Evolutionary conservation across 2,329 filamentous ascomycete genomes (phyloP).

Genomic region (Trichoderma harzianum): DNA sequence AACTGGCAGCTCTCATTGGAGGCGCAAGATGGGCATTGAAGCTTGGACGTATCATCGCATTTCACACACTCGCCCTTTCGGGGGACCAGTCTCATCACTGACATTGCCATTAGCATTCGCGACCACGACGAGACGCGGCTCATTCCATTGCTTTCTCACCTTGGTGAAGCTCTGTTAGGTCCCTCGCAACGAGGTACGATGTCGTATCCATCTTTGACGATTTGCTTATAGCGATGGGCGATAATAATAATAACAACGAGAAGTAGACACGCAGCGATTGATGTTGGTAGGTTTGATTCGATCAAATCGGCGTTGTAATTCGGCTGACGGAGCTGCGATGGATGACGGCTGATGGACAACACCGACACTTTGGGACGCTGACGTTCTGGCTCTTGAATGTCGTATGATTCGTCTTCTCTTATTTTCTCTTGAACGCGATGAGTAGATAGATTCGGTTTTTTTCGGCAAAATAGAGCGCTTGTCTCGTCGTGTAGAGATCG

Average conservation of each 20-base stretch:
- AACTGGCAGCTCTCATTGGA: conserved; percentile 43
- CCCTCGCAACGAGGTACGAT: conserved; percentile 22
- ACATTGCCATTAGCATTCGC: conserved; percentile 18
- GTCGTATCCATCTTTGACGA: conserved; percentile 11
- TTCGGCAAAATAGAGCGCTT: background rate
- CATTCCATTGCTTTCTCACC: conserved; percentile 25
- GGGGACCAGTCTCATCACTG: conserved; percentile 34
- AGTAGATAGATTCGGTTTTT: background rate
- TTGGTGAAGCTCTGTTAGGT: conserved; percentile 31
- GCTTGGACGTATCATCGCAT: conserved; percentile 42
- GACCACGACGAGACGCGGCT: background rate
- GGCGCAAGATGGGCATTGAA: conserved; percentile 46
- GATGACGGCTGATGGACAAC: background rate
- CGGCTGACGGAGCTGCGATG: background rate
- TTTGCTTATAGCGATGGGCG: background rate
- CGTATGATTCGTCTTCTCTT: background rate
- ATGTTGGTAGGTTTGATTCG: background rate
- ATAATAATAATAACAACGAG: background rate
- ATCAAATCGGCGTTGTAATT: background rate
- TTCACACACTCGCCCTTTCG: conserved; percentile 43
- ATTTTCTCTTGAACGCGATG: background rate
- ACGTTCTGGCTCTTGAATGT: background rate
- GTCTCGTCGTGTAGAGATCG: background rate
- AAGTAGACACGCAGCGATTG: background rate
- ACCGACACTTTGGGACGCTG: background rate